Evolutionary conservation across 139 green algal species (phyloP), one percentile per base, ranked within the genome.

Genomic region (Coelastrella sp.): DNA sequence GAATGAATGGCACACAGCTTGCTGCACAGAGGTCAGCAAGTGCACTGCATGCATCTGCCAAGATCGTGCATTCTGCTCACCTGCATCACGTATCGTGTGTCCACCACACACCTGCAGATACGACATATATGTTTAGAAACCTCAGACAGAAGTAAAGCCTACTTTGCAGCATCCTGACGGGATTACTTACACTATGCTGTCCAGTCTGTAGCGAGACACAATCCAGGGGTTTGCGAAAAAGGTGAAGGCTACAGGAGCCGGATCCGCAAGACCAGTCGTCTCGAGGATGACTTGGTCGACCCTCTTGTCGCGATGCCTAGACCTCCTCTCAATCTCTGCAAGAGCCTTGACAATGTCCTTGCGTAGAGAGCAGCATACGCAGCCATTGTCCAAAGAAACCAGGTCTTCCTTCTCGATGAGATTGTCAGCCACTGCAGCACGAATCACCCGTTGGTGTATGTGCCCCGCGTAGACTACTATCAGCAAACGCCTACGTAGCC

Each of bases 171-270:
- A n/a, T n/a, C n/a, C n/a, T n/a, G n/a, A n/a, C n/a, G n/a, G n/a
- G n/a, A n/a, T n/a, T 38, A 90, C 91, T 86, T 50, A 97, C 84
- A 95, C 87, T 63, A 97, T 96, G 64, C 84, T 93, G 88, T 97
- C 94, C 13, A 97, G 89, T 63, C 89, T 83, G 82, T 91, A 97
- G 67, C 93, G 93, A 25, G 79, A 85, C 0, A 90, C 92, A 27
- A 96, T 93, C 94, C 94, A 97, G n/a, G 92, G 88, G 86, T 97
- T 96, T 19, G 94, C 90, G 59, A 98, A 96, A 79, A 98, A 97
- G 4, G 94, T 98, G 89, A 96, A 96, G 2, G 92, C 94, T 8
- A 98, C 91, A 6, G 95, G 95, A 1, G 92, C 92, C 0, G 95
- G 95, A 87, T 98, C 95, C 2, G 95, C 94, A n/a, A 98, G 85